These are phyloP conservation scores for Ascochyta pisi DNA, from an alignment of 2,329 filamentous ascomycete genomes.

Conservation along the genomic window DNA sequence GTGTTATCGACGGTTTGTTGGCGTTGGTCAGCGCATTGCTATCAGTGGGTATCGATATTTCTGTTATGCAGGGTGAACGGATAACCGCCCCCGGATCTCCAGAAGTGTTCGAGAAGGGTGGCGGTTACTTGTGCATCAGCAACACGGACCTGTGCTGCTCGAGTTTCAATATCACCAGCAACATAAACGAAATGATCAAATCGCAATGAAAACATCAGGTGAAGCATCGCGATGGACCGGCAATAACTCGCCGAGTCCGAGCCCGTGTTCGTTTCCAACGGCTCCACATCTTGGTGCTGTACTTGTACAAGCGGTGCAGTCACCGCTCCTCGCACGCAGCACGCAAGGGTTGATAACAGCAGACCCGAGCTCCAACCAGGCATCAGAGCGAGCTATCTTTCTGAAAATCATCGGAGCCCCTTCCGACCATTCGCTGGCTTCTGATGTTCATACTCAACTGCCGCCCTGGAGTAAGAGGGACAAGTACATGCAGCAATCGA, in stretches of 20 bases:
- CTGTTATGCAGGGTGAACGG: conserved; percentile 14
- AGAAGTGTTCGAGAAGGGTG: conserved; percentile 7
- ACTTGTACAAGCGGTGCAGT: conserved; percentile 2
- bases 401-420: neutral
- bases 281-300: conserved; percentile 13
- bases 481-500: neutral
- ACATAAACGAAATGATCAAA: neutral
- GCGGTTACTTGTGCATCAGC: conserved; percentile 4
- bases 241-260: conserved; percentile 10
- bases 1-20: conserved; percentile 3
- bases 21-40: conserved; percentile 6
- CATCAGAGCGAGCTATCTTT: neutral
- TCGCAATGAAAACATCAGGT: neutral
- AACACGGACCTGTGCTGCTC: neutral
- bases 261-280: conserved; percentile 1
- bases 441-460: neutral
- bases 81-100: conserved; percentile 18
- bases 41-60: conserved; percentile 1
- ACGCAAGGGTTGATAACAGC: neutral
- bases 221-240: neutral
- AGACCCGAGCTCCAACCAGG: neutral
- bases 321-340: conserved; percentile 4
- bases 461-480: neutral
- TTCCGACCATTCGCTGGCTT: neutral
- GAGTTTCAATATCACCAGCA: neutral